Base-by-base conservation (phyloP, 2,329 filamentous ascomycete genomes). In the Cytospora paraplurivora region DNA sequence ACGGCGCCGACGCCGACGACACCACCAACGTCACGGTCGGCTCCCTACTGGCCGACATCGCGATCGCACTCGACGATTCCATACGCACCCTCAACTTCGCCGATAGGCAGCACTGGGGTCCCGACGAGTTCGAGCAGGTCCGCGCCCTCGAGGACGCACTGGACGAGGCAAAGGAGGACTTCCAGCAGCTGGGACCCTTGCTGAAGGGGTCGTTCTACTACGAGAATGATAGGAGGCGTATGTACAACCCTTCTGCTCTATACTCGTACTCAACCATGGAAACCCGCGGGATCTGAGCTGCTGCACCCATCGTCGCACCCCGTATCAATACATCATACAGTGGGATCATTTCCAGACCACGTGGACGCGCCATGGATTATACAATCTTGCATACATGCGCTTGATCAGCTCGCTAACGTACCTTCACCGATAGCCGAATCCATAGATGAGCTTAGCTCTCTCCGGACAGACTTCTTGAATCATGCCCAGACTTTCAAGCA, bases 121-220 rank as follows among this genome's bases (percentile, higher is more conserved):
- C 78, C 27, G 83, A 86, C 76, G 84, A 87, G 75, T 81, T 84
- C 71, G 84, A 86, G 70, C 85, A 87, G 75, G 72, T 82, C 63
- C 81, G 79, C 62, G 79, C 82, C 56, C 76, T 87, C 60, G 81
- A 85, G 69, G 76, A 78, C 41, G 77, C 79, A n/a, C 77, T 87
- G 58, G 82, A 86, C 71, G 83, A 85, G 68, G 85, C 85, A 62
- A 84, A 82, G 74, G 80, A 79, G 72, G 84, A 87, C 74, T 87
- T 86, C 67, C 84, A 87, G 74, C 80, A 84, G 69, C 76, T 87
- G 64, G 79, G 79, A 27, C 77, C 77, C 54, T 75, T 87, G 51
- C 79, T 87, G 60, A 82, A 84, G 67, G 83, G 84, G 35, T 79
- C 82, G 68, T 76, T 80, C 53, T 84, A 86, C 72, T 87, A 87